A percentile compares a stretch with the other conserved stretches of the same genome.
phyloP scores from a whole-genome alignment of 2,329 filamentous ascomycete genomes.

The Fusarium proliferatum region DNA sequence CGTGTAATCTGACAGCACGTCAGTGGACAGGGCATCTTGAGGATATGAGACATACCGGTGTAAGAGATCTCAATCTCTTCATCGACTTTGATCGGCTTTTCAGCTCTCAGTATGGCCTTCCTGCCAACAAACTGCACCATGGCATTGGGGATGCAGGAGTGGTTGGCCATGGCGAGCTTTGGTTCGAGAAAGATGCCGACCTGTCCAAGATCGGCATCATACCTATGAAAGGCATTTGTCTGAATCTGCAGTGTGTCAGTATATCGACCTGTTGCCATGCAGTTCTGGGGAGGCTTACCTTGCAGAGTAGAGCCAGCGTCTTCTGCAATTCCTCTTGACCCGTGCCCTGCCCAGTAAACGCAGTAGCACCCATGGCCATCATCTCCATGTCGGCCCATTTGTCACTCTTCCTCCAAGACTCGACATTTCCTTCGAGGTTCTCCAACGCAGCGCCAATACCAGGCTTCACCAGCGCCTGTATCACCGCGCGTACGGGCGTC shows the following conservation, averaged over 20 bases:
- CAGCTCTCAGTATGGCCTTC: conserved; percentile 62
- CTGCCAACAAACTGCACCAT: conserved; percentile 66
- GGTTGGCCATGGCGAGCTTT: conserved; percentile 69
- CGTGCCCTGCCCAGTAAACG: conserved; percentile 56
- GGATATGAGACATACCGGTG: conserved; percentile 56
- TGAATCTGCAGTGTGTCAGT: conserved; percentile 58
- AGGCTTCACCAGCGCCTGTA: conserved; percentile 61
- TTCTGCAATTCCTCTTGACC: conserved; percentile 51
- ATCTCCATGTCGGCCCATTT: conserved; percentile 62
- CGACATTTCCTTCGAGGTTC: conserved; percentile 60
- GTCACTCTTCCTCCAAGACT: conserved; percentile 49
- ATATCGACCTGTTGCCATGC: background rate
- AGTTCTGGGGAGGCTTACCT: conserved; percentile 55
- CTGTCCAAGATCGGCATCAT: conserved; percentile 63
- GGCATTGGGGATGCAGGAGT: conserved; percentile 71
- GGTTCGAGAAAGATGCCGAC: conserved; percentile 68
- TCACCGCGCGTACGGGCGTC: conserved; percentile 64
- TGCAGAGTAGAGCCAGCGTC: conserved; percentile 63
- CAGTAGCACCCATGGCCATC: conserved; percentile 56
- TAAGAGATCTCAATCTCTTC: conserved; percentile 72
- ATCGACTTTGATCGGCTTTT: conserved; percentile 59
- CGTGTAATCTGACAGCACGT: conserved; percentile 56
- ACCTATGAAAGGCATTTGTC: conserved; percentile 70
- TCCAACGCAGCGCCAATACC: conserved; percentile 50
- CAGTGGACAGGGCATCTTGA: background rate